These are phyloP conservation scores for Angomonas ambiguus DNA, from an alignment of 208 protist species.

Conservation along the genomic window DNA sequence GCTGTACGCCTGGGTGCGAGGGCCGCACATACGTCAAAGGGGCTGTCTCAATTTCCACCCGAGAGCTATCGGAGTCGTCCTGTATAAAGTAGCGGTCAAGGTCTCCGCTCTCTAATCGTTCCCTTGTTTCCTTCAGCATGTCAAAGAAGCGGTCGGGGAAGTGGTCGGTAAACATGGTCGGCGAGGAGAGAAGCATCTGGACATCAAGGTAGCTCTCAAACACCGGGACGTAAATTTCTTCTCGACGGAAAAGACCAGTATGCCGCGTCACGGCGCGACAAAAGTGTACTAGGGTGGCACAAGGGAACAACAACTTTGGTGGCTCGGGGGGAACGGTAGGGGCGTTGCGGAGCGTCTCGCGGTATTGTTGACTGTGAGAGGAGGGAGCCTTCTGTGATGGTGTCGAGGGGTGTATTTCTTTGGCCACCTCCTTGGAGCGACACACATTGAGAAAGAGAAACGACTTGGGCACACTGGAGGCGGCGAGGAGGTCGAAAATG, in stretches of 20 bases:
- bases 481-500: slow-evolving; percentile 65
- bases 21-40: slow-evolving; percentile 23
- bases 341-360: slow-evolving; percentile 26
- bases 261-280: slow-evolving; percentile 40
- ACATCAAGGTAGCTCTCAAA: slow-evolving; percentile 50
- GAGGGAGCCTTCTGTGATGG: neutral
- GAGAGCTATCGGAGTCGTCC: neutral
- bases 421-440: slow-evolving; percentile 25
- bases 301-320: slow-evolving; percentile 48
- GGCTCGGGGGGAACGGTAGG: slow-evolving; percentile 18
- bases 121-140: slow-evolving; percentile 32
- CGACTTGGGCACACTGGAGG: slow-evolving; percentile 53
- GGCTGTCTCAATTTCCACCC: slow-evolving; percentile 6
- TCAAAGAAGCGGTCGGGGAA: slow-evolving; percentile 78
- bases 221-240: slow-evolving; percentile 48
- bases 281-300: slow-evolving; percentile 62
- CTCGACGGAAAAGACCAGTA: neutral
- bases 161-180: slow-evolving; percentile 83
- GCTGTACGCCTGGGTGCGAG: neutral
- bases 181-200: slow-evolving; percentile 59
- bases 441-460: slow-evolving; percentile 50
- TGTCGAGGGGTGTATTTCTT: slow-evolving; percentile 24
- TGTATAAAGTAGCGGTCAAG: slow-evolving; percentile 69
- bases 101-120: slow-evolving; percentile 45
- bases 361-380: slow-evolving; percentile 30